These are phyloP conservation scores for Vitis hybrid DNA, from an alignment of 177 flowering plant species.

Conservation along the genomic window DNA sequence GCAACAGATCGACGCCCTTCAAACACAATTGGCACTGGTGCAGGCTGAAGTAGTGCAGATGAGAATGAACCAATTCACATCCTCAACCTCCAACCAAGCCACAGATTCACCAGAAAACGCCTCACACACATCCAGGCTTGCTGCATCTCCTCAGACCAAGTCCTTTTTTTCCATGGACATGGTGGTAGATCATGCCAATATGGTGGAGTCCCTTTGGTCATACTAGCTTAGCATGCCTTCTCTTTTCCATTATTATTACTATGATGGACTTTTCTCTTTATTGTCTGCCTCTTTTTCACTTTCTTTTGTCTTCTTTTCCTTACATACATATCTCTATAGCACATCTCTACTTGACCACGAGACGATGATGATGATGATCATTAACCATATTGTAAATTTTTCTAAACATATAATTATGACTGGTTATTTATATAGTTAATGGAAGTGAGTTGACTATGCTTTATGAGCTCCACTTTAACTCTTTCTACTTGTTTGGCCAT, in stretches of 20 bases:
- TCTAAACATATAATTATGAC: not conserved
- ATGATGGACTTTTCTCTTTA: slow-evolving; percentile 15
- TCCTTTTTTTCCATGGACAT: slow-evolving; percentile 48
- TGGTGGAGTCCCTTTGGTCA: slow-evolving; percentile 63
- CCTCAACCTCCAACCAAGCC: slow-evolving; percentile 17
- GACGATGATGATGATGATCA: slow-evolving; percentile 7
- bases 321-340: not conserved
- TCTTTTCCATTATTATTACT: slow-evolving; percentile 1
- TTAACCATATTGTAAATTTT: slow-evolving; percentile 24
- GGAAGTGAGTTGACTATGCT: too few species aligned
- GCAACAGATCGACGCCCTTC: slow-evolving; percentile 67
- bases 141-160: slow-evolving; percentile 24
- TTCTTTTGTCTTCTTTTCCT: slow-evolving; percentile 1
- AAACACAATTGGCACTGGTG: slow-evolving; percentile 70
- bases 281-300: slow-evolving; percentile 8
- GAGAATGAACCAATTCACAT: slow-evolving; percentile 46
- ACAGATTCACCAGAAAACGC: slow-evolving; percentile 19
- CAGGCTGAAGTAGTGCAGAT: slow-evolving; percentile 85
- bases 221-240: slow-evolving; percentile 30
- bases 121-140: slow-evolving; percentile 30
- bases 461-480: too few species aligned
- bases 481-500: too few species aligned
- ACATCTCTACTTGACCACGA: not conserved
- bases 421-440: too few species aligned
- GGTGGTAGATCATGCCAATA: slow-evolving; percentile 43